Conservation (phyloP, 768 basidiomycete species). For the Astraeus odoratus region DNA sequence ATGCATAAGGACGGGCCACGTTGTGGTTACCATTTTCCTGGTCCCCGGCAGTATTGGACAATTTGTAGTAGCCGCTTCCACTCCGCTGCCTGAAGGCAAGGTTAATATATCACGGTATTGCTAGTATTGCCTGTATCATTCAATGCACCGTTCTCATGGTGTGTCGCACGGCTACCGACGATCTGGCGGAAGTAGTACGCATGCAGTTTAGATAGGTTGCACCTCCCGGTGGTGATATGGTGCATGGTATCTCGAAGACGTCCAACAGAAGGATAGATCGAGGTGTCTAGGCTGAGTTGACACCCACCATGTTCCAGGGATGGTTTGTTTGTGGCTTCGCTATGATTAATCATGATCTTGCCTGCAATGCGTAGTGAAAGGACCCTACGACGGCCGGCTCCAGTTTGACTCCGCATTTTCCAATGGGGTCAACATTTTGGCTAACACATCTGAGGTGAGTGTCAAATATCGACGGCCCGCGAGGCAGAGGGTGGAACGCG, state of each 20-base stretch:
- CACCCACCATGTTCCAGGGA: neutral
- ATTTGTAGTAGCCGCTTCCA: neutral
- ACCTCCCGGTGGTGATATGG: neutral
- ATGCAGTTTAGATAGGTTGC: neutral
- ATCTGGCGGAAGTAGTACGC: neutral
- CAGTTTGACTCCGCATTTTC: neutral
- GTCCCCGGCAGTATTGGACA: conserved; percentile 8
- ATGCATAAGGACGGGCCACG: conserved; percentile 4
- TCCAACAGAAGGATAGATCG: neutral
- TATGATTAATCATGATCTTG: neutral
- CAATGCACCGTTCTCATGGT: conserved; percentile 4
- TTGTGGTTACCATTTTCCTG: conserved; percentile 11
- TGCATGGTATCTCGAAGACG: neutral
- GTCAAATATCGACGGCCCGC: no score
- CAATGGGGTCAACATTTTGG: neutral
- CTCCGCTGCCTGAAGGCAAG: conserved; percentile 11
- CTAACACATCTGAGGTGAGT: no score
- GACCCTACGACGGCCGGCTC: neutral
- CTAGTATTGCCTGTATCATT: conserved; percentile 7
- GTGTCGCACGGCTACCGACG: conserved; percentile 12
- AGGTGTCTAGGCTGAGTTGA: neutral
- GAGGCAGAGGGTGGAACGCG: no score
- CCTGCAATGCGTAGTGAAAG: neutral
- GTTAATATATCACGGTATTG: conserved; percentile 28
- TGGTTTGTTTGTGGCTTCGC: neutral